Evolutionary conservation across 179 eudicot genomes (phyloP).

Genomic region (Beta corolliflora): DNA sequence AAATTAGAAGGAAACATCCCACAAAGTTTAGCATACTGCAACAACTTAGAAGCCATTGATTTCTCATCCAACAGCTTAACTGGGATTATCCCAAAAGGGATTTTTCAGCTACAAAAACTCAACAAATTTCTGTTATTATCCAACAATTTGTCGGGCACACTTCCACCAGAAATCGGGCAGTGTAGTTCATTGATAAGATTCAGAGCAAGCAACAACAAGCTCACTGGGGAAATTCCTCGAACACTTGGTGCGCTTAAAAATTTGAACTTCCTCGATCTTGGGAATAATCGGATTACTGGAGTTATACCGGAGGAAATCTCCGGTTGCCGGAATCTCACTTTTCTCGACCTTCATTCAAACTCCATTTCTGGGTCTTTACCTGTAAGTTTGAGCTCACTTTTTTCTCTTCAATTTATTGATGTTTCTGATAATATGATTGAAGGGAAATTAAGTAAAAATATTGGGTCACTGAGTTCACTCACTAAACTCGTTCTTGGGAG

Average conservation of each 20-base stretch:
- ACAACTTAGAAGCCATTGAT: conserved; percentile 66
- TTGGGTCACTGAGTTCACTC: conserved; percentile 72
- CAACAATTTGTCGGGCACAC: conserved; percentile 69
- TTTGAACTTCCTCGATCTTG: conserved; percentile 77
- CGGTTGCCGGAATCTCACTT: conserved; percentile 73
- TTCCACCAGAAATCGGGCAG: conserved; percentile 73
- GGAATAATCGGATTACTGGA: conserved; percentile 68
- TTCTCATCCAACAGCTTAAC: conserved; percentile 67
- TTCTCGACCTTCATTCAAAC: conserved; percentile 81
- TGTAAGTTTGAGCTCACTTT: conserved; percentile 45
- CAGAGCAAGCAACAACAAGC: conserved; percentile 59
- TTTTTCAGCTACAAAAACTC: conserved; percentile 61
- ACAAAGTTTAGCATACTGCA: conserved; percentile 50
- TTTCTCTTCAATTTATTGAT: conserved; percentile 63
- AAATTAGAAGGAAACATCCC: conserved; percentile 78
- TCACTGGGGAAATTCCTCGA: conserved; percentile 68
- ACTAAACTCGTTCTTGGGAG: conserved; percentile 70
- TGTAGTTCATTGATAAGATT: conserved; percentile 72
- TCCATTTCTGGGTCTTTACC: conserved; percentile 69
- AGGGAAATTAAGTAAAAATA: conserved; percentile 49
- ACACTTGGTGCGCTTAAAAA: conserved; percentile 66
- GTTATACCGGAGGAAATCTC: conserved; percentile 65
- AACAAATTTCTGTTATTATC: conserved; percentile 71
- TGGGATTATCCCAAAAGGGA: conserved; percentile 67
- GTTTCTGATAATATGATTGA: conserved; percentile 66